Conservation (phyloP, 139 green algal genomes). For the Volvox reticuliferus region DNA sequence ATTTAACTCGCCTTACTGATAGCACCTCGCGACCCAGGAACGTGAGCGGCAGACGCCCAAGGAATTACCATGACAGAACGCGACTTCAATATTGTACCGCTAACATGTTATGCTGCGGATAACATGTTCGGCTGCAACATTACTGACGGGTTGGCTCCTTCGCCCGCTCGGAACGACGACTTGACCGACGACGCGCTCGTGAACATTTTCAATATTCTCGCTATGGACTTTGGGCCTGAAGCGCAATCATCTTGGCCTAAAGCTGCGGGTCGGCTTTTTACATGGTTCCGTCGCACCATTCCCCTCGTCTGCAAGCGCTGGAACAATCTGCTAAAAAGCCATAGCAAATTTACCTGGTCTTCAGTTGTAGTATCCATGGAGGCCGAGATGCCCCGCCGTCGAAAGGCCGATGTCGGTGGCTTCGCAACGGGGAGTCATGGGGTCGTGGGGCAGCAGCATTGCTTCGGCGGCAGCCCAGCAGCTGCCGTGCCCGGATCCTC, state of each 20-base stretch:
- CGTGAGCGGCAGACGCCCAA: no score
- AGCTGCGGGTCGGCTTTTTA: slow-evolving; percentile 24
- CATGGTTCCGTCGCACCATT: slow-evolving; percentile 44
- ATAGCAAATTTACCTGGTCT: slow-evolving; percentile 5
- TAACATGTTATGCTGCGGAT: background rate
- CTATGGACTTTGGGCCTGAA: background rate
- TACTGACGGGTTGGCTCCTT: background rate
- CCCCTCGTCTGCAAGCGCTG: slow-evolving; percentile 54
- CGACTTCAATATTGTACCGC: no score
- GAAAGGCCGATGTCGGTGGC: background rate
- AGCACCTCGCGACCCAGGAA: no score
- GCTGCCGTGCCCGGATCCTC: background rate
- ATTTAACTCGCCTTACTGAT: no score
- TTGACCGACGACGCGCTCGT: slow-evolving; percentile 48
- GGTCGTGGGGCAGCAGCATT: background rate
- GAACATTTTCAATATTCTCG: slow-evolving; percentile 35
- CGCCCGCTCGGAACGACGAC: background rate
- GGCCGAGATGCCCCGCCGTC: background rate
- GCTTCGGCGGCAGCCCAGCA: background rate
- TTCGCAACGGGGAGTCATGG: background rate
- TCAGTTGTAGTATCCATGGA: slow-evolving; percentile 8
- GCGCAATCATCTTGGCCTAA: background rate
- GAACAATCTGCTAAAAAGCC: slow-evolving; percentile 7
- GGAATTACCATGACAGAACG: no score
- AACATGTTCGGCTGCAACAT: background rate